Percentiles rank a stretch among this genome's conserved stretches.
These are phyloP conservation scores for Limtongia smithiae DNA, from an alignment of 805 yeast genomes.

Conservation along the genomic window DNA sequence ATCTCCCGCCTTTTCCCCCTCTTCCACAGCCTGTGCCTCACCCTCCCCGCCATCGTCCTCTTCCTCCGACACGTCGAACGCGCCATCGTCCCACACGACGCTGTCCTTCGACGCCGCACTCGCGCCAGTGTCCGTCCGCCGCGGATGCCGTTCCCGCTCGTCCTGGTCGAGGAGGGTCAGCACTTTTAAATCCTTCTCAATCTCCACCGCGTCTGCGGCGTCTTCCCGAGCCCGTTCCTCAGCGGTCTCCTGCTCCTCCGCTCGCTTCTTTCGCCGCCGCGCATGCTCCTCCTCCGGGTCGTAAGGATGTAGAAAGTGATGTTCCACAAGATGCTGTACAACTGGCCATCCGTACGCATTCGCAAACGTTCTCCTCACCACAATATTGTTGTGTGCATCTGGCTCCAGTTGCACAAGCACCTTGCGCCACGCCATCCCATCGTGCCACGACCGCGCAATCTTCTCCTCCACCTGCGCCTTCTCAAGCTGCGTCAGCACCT, in stretches of 20 bases:
- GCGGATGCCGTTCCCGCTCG: not conserved
- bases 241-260: not conserved
- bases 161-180: not conserved
- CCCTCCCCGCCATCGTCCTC: slow-evolving; percentile 12
- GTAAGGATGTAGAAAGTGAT: slow-evolving; percentile 49
- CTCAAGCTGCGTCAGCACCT: slow-evolving; percentile 32
- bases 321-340: slow-evolving; percentile 69
- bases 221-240: not conserved
- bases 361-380: slow-evolving; percentile 82
- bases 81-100: slow-evolving; percentile 17
- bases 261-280: not conserved
- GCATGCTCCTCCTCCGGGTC: slow-evolving; percentile 8
- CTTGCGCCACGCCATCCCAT: slow-evolving; percentile 82
- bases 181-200: not conserved
- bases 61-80: slow-evolving; percentile 17
- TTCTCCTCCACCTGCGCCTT: slow-evolving; percentile 58
- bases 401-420: slow-evolving; percentile 82
- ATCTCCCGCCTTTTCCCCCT: not conserved
- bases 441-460: slow-evolving; percentile 87
- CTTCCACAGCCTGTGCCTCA: not conserved
- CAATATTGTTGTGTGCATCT: slow-evolving; percentile 91
- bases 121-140: not conserved
- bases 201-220: not conserved
- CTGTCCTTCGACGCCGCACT: slow-evolving; percentile 4
- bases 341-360: slow-evolving; percentile 97